Base-by-base conservation (phyloP, 2,329 filamentous ascomycete genomes). In the Fusarium compactum region DNA sequence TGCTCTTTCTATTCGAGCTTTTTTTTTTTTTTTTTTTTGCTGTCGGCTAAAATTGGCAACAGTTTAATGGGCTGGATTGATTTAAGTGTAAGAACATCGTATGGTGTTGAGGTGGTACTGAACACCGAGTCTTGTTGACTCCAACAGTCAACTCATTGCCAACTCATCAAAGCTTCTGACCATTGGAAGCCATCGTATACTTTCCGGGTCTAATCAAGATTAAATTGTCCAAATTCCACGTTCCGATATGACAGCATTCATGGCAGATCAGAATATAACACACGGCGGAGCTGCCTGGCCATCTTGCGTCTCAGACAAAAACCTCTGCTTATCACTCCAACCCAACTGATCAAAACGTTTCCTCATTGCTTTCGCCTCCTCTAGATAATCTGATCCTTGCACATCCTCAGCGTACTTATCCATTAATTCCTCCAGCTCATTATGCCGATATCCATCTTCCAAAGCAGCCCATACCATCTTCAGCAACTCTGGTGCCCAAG, bases 401-500 rank as follows among this genome's bases (percentile, higher is more conserved):
- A 68, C 58, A 22, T 68, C 65, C 12, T 50, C 43, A 6, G 47
- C 55, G 48, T 65, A 58, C 6, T 11, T 47, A 5, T 18, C 34
- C 12, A 70, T 22, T 5, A 70, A 5, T 2, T 16, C 18, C 30
- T 70, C 68, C 7, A 70, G 46, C 12, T 68, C 68, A 3, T 6
- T 10, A 2, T 53, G 55, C 12, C 67, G 65, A 50, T 70, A 70
- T 4, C 25, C 41, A 22, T 70, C 68, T 1, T 20, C 27, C 15
- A 65, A 12, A 2, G 68, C 44, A 10, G 63, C 67, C 67, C 67
- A 65, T 1, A 51, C 43, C 15, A 65, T 8, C 18, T 67, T 67
- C 5, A 70, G 11, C 2, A 70, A n/a, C n/a, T 70, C 64, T 2
- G 68, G 63, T 1, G 63, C n/a, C 11, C 48, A 65, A 0, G 68